Conservation (phyloP, 2,329 filamentous ascomycete species). For the Scedosporium boydii region DNA sequence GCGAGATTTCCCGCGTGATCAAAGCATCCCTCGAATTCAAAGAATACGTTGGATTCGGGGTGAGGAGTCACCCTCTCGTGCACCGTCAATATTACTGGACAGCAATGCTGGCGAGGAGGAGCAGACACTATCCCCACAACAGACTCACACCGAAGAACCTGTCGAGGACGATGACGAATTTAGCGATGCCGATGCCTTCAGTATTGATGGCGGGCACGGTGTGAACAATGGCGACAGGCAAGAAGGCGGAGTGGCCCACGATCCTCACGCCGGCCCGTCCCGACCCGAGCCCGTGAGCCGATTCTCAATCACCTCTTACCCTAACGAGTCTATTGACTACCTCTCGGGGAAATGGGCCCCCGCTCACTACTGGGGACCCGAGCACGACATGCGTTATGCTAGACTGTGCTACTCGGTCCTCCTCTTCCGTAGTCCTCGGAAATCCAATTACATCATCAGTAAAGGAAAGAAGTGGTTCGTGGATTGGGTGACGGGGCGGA, state of each 20-base stretch:
- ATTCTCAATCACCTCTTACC: conserved; percentile 35
- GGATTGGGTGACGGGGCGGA: conserved; percentile 48
- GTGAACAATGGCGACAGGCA: not conserved
- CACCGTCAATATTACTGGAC: not conserved
- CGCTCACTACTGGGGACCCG: conserved; percentile 42
- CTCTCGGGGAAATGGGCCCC: conserved; percentile 48
- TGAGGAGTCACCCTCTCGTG: conserved; percentile 18
- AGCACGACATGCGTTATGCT: conserved; percentile 50
- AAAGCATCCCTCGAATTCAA: conserved; percentile 50
- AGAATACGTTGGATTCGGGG: conserved; percentile 41
- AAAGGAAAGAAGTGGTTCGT: conserved; percentile 50
- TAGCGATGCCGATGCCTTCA: conserved; percentile 7
- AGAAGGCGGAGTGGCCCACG: not conserved
- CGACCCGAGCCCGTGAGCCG: conserved; percentile 25
- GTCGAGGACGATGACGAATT: conserved; percentile 6
- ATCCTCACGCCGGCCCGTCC: conserved; percentile 9
- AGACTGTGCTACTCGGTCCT: conserved; percentile 51
- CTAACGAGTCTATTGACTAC: conserved; percentile 34
- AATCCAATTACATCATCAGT: conserved; percentile 47
- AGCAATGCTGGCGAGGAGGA: not conserved
- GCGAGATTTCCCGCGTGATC: conserved; percentile 52
- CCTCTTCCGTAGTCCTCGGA: conserved; percentile 45
- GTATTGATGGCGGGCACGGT: conserved; percentile 11
- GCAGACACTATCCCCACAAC: not conserved
- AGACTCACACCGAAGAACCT: not conserved